Evolutionary conservation across 768 basidiomycete species (phyloP), one percentile per base, ranked within the genome.

Genomic region (Tricholoma furcatifolium): DNA sequence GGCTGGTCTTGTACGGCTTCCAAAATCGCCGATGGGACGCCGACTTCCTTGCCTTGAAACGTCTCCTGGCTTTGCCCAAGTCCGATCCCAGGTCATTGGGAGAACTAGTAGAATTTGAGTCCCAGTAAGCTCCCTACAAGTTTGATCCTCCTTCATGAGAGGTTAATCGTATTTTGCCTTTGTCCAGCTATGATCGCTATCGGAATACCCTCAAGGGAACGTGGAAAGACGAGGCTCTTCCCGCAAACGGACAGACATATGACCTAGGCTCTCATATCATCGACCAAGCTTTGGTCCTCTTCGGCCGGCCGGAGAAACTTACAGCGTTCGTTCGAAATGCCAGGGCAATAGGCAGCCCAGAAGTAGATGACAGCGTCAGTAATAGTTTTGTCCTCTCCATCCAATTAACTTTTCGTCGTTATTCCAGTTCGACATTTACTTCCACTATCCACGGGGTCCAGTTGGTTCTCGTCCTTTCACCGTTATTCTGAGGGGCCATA

Each of bases 211-310:
- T 85, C 30, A 87, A 86, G 60, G 81, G 84, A 11, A 81, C 83
- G 0, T 96, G 92, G 93, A 93, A 93, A 67, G 91, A 93, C 54
- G 67, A 78, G 27, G 73, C 81, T 1, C 71, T 75, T 0, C 82
- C 84, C 18, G 83, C 79, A 17, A 78, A 78, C 42, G 88, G 90
- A 4, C 74, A 80, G 23, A 81, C 84, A 2, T 94, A 84, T 65
- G 91, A 94, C 65, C 76, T 94, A 18, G 91, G 88, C 4, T 71
- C 87, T 7, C 91, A 94, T 66, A 75, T 92, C 23, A 81, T 93
- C 57, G 90, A 93, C 70, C 90, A 93, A 67, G 75, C 81, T 5
- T 71, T 93, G 27, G 73, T 74, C 9, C 76, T 94, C 38, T 93
- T 93, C 62, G 93, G 92, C 34, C 74, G 82, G 44, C 92, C 93